Evolutionary conservation across 2,329 filamentous ascomycete species (phyloP).

Genomic region (Pyrenochaeta sp.): DNA sequence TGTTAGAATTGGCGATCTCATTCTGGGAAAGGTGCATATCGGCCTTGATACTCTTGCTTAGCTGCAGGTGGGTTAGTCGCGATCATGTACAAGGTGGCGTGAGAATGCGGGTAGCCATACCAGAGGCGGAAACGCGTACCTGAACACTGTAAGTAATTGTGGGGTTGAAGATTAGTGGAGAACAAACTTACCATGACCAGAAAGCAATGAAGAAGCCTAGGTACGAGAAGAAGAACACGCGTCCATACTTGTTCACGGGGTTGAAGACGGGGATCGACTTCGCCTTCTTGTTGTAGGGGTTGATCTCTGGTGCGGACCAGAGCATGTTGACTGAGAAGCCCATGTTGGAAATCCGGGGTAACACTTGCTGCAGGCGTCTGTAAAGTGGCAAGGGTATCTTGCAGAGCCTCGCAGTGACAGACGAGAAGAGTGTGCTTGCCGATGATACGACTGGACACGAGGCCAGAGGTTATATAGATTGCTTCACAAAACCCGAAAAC

Average conservation of each 20-base stretch:
- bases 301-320: constrained; percentile 71
- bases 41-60: constrained; percentile 72
- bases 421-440: constrained; percentile 21
- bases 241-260: constrained; percentile 78
- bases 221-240: constrained; percentile 91
- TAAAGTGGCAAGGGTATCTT: constrained; percentile 9
- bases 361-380: constrained; percentile 2
- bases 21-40: constrained; percentile 75
- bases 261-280: constrained; percentile 82
- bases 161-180: constrained; percentile 10
- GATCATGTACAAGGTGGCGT: constrained; percentile 6
- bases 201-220: constrained; percentile 87
- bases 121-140: constrained; percentile 90
- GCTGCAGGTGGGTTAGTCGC: constrained; percentile 55
- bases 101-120: constrained; percentile 54
- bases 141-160: constrained; percentile 38
- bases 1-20: constrained; percentile 89
- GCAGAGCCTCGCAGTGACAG: constrained; percentile 14
- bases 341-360: constrained; percentile 31
- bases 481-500: constrained; percentile 21
- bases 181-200: constrained; percentile 71
- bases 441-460: constrained; percentile 22
- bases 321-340: constrained; percentile 46
- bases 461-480: constrained; percentile 35
- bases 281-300: constrained; percentile 85